A percentile compares a stretch with the other conserved stretches of the same genome.
Conservation (phyloP, 192 early-diverging fungal species). For the Coemansia sp. region DNA sequence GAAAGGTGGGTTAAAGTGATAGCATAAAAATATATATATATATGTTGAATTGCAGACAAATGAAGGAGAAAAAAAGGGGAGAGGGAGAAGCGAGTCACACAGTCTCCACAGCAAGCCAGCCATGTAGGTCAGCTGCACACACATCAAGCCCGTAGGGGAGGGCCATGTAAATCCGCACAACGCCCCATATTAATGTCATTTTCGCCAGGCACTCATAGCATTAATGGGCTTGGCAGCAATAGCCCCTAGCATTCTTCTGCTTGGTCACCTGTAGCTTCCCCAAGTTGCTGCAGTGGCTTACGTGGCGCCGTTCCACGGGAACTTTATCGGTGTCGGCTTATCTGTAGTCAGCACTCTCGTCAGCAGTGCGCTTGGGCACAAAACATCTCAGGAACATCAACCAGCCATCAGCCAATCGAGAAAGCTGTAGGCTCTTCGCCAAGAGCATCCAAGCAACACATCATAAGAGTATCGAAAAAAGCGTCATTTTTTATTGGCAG, state of each 20-base stretch:
- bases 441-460: not conserved
- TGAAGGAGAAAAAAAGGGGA: not conserved
- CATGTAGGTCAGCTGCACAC: slow-evolving; percentile 6
- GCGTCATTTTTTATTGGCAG: too few species aligned
- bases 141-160: not conserved
- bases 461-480: too few species aligned
- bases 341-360: too few species aligned
- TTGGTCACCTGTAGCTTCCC: too few species aligned
- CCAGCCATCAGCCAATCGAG: too few species aligned
- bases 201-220: not conserved
- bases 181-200: not conserved
- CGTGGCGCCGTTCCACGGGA: too few species aligned
- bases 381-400: too few species aligned
- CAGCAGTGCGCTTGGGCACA: too few species aligned
- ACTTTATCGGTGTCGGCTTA: too few species aligned
- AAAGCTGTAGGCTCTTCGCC: too few species aligned
- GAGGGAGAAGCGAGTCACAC: slow-evolving; percentile 3
- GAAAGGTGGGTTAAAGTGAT: not conserved
- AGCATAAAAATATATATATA: not conserved
- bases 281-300: too few species aligned
- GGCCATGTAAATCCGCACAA: not conserved
- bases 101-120: not conserved
- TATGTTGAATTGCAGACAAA: not conserved
- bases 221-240: not conserved
- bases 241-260: too few species aligned